Evolutionary conservation across 257 asterid species (phyloP).

Genomic region (Salvia splendens): DNA sequence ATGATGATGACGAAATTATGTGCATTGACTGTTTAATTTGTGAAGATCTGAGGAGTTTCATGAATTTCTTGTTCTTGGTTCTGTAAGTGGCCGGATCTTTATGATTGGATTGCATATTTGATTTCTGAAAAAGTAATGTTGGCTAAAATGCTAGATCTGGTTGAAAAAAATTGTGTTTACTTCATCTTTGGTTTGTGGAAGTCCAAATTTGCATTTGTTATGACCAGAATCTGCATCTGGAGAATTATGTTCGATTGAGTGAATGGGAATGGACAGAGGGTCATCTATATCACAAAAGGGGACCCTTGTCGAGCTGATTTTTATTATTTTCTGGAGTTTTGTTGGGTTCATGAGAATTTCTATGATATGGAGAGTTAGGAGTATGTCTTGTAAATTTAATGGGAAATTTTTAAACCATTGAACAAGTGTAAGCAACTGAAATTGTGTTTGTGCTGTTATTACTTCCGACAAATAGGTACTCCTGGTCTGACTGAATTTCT

Average conservation of each 20-base stretch:
- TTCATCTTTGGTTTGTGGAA: conserved; percentile 12
- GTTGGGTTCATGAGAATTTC: neutral
- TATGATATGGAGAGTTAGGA: neutral
- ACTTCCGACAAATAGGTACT: neutral
- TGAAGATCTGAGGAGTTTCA: conserved; percentile 32
- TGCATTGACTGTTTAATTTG: conserved; percentile 31
- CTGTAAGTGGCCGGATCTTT: neutral
- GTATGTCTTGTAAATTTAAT: neutral
- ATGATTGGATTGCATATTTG: conserved; percentile 6
- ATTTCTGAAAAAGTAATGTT: neutral
- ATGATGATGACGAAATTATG: conserved; percentile 1
- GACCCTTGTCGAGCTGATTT: neutral
- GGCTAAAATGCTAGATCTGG: neutral
- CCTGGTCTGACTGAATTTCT: neutral
- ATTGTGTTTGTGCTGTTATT: neutral
- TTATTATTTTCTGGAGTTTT: neutral
- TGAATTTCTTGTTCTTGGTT: conserved; percentile 2
- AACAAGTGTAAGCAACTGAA: neutral
- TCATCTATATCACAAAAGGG: neutral
- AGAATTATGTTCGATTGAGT: neutral
- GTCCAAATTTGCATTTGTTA: neutral
- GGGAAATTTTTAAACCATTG: neutral
- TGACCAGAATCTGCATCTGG: neutral
- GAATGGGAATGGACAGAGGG: neutral
- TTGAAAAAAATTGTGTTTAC: neutral